phyloP scores from a whole-genome alignment of 2,329 filamentous ascomycete species.

The Metarhizium robertsii region DNA sequence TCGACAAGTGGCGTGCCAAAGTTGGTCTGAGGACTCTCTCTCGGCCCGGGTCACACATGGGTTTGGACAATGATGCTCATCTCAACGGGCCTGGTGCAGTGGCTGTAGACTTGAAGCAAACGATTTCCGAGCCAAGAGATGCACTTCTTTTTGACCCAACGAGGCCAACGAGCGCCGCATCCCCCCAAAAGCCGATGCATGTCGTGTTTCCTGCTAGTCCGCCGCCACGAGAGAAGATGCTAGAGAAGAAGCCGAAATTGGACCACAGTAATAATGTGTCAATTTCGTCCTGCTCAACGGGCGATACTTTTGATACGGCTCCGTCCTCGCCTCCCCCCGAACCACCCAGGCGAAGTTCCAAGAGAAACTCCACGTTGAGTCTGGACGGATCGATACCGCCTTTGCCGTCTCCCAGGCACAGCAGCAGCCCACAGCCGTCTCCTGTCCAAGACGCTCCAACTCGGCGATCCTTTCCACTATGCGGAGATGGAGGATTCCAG shows the following conservation, averaged over 20 bases:
- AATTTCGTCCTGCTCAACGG: constrained; percentile 5
- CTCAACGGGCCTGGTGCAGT: neutral
- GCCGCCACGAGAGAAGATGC: neutral
- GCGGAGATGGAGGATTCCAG: neutral
- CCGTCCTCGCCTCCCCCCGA: constrained; percentile 15
- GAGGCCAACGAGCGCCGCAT: neutral
- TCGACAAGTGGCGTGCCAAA: constrained; percentile 22
- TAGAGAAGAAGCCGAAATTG: constrained; percentile 1
- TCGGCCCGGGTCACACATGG: neutral
- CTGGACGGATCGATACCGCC: constrained; percentile 4
- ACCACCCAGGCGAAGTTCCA: constrained; percentile 19
- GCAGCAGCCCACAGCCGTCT: neutral
- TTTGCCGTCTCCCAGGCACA: neutral
- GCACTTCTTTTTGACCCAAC: neutral
- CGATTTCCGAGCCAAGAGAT: neutral
- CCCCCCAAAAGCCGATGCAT: neutral
- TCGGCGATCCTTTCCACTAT: constrained; percentile 2
- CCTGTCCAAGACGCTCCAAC: neutral
- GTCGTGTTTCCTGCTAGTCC: neutral
- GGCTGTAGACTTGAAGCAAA: neutral
- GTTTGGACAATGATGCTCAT: neutral
- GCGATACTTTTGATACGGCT: constrained; percentile 8
- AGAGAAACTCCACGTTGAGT: constrained; percentile 13
- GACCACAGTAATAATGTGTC: constrained; percentile 9
- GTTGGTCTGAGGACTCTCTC: constrained; percentile 14